Percentiles rank a stretch among this genome's conserved stretches.
phyloP scores from a whole-genome alignment of 345 rosid species.

The Rhizophora mangle region DNA sequence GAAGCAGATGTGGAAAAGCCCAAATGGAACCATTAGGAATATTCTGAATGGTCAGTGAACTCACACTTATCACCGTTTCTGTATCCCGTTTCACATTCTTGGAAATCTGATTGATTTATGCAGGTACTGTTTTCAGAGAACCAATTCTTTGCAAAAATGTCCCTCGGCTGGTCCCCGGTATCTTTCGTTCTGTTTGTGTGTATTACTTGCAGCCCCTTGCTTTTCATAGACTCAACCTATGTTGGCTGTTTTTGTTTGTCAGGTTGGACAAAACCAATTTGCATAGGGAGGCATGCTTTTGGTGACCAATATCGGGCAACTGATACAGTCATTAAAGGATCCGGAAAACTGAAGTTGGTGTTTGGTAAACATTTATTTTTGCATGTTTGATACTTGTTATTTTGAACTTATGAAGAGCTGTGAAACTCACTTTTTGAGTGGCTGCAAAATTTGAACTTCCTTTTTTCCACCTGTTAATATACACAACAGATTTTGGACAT shows the following conservation, averaged over 20 bases:
- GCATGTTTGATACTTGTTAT: not conserved
- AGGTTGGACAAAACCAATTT: slow-evolving; percentile 97
- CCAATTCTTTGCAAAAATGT: slow-evolving; percentile 92
- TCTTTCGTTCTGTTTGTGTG: slow-evolving; percentile 2
- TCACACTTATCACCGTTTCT: not conserved
- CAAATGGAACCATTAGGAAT: slow-evolving; percentile 91
- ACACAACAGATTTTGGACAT: too few relatives aligned
- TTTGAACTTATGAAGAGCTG: too few relatives aligned
- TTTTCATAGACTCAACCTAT: not conserved
- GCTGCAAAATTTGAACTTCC: too few relatives aligned
- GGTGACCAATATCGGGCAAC: slow-evolving; percentile 97
- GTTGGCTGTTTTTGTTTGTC: not conserved
- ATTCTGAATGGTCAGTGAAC: slow-evolving; percentile 70
- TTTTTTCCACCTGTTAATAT: too few relatives aligned
- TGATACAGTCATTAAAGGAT: slow-evolving; percentile 75
- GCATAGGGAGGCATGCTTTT: slow-evolving; percentile 98
- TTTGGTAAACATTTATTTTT: slow-evolving; percentile 44
- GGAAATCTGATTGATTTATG: slow-evolving; percentile 1
- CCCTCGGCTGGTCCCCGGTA: slow-evolving; percentile 67
- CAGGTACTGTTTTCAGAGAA: slow-evolving; percentile 95
- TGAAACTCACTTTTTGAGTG: too few relatives aligned
- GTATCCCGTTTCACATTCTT: too few relatives aligned
- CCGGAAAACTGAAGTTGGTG: slow-evolving; percentile 81
- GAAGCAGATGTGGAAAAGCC: slow-evolving; percentile 97
- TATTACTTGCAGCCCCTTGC: not conserved